Conservation (phyloP, 495 filamentous ascomycete genomes). For the Chaetomidium leptoderma region DNA sequence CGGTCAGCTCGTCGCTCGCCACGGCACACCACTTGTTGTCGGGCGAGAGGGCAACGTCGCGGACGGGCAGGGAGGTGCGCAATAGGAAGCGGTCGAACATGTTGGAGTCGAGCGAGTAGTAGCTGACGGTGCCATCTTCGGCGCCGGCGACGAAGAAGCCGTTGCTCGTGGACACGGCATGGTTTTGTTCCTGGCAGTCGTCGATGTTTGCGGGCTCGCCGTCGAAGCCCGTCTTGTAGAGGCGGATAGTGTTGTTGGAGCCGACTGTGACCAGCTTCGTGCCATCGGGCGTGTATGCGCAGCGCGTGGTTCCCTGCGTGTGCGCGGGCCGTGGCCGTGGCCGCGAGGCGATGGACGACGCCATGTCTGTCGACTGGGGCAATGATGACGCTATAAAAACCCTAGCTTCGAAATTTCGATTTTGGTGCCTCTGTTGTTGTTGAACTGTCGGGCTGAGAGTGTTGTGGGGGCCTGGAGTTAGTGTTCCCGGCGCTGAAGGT, state of each 20-base stretch:
- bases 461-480: conserved; percentile 1
- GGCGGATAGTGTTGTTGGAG: conserved; percentile 81
- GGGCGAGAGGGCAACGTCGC: conserved; percentile 78
- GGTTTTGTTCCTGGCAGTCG: conserved; percentile 75
- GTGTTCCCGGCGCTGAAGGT: background rate
- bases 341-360: conserved; percentile 45
- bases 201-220: conserved; percentile 89
- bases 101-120: conserved; percentile 75
- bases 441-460: background rate
- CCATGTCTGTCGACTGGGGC: conserved; percentile 36
- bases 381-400: background rate
- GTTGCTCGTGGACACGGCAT: conserved; percentile 71
- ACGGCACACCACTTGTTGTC: conserved; percentile 88
- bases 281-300: conserved; percentile 55
- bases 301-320: conserved; percentile 49
- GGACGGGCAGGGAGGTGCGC: conserved; percentile 73
- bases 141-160: conserved; percentile 81
- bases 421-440: background rate
- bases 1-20: conserved; percentile 90
- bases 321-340: conserved; percentile 50
- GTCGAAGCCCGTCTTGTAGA: conserved; percentile 85
- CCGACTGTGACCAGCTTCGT: conserved; percentile 74
- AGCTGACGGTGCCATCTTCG: conserved; percentile 89
- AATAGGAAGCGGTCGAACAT: conserved; percentile 73
- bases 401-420: background rate